These are phyloP conservation scores for Coelastrella sp. DNA, from an alignment of 139 green algal genomes.

Conservation along the genomic window DNA sequence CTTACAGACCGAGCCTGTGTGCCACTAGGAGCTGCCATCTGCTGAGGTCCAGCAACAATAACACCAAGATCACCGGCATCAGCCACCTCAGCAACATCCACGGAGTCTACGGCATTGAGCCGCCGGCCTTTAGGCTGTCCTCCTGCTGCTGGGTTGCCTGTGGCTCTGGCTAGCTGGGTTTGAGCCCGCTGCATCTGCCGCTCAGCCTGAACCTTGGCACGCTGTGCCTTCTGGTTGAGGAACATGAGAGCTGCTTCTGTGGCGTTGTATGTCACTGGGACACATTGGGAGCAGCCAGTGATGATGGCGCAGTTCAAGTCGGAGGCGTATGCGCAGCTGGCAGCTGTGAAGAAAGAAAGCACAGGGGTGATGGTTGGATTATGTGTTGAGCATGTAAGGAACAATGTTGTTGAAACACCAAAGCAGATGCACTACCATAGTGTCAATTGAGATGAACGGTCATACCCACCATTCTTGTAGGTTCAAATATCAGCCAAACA, in stretches of 20 bases:
- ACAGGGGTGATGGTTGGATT: too few relatives aligned
- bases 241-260: conserved; percentile 1
- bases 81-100: not conserved
- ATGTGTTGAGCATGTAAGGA: too few relatives aligned
- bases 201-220: not conserved
- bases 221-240: not conserved
- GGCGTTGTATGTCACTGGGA: conserved; percentile 6
- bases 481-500: too few relatives aligned
- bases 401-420: too few relatives aligned
- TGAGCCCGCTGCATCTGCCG: not conserved
- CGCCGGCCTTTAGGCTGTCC: not conserved
- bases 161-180: not conserved
- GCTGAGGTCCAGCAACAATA: too few relatives aligned
- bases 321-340: not conserved
- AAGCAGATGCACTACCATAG: too few relatives aligned
- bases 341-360: not conserved
- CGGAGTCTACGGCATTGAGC: not conserved
- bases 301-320: not conserved
- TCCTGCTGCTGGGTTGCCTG: not conserved
- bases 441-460: too few relatives aligned
- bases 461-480: too few relatives aligned
- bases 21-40: not conserved
- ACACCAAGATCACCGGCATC: too few relatives aligned
- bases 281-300: not conserved
- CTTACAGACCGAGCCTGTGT: not conserved